Conservation (phyloP, 2,329 filamentous ascomycete species). For the Amphichorda felina region DNA sequence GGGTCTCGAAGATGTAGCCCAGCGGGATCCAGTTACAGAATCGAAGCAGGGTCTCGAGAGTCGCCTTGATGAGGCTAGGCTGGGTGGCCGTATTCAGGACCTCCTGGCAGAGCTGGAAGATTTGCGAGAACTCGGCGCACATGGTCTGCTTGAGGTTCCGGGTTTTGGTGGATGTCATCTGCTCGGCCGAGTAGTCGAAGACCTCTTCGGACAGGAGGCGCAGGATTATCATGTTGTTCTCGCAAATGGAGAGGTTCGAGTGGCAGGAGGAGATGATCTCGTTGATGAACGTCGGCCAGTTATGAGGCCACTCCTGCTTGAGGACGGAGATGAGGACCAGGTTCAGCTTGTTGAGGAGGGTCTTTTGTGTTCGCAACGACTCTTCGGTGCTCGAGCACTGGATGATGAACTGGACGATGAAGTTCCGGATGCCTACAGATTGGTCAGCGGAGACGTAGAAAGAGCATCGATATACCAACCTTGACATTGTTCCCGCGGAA, state of each 20-base stretch:
- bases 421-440: constrained; percentile 81
- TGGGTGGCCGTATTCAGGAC: constrained; percentile 85
- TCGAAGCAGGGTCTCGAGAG: constrained; percentile 83
- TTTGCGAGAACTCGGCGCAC: constrained; percentile 97
- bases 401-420: constrained; percentile 97
- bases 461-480: constrained; percentile 31
- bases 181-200: constrained; percentile 96
- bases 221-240: constrained; percentile 99
- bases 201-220: constrained; percentile 94
- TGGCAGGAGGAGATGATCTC: constrained; percentile 97
- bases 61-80: constrained; percentile 86
- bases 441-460: not conserved
- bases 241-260: constrained; percentile 91
- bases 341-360: constrained; percentile 95
- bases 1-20: constrained; percentile 97
- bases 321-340: constrained; percentile 93
- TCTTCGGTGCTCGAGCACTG: constrained; percentile 86
- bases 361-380: constrained; percentile 69
- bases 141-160: constrained; percentile 96
- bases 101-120: constrained; percentile 95
- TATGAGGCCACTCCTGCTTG: constrained; percentile 99
- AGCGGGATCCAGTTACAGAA: constrained; percentile 99
- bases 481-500: constrained; percentile 92
- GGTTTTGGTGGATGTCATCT: constrained; percentile 98
- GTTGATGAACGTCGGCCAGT: constrained; percentile 99